These are phyloP conservation scores for Dipodascopsis tothii DNA, from an alignment of 805 yeast genomes.

Conservation along the genomic window DNA sequence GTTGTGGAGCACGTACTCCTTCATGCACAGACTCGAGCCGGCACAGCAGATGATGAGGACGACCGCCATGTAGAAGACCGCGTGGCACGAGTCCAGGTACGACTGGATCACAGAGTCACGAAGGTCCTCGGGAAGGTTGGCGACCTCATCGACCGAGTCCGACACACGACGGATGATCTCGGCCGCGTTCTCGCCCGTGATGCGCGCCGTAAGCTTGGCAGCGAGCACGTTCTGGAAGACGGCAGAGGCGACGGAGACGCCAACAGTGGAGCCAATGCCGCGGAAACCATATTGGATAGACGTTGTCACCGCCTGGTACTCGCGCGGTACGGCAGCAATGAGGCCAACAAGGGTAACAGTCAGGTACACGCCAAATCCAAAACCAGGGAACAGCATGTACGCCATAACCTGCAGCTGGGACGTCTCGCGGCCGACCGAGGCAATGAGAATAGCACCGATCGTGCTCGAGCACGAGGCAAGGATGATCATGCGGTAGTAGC, in stretches of 20 bases:
- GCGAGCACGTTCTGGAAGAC: conserved; percentile 43
- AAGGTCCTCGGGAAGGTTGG: conserved; percentile 9
- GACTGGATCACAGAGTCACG: conserved; percentile 7
- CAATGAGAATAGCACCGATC: conserved; percentile 10
- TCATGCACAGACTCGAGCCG: conserved; percentile 15
- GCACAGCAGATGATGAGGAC: conserved; percentile 11
- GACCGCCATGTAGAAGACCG: conserved; percentile 13
- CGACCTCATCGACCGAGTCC: conserved; percentile 14
- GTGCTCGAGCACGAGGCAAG: conserved; percentile 12
- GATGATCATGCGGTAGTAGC: conserved; percentile 19
- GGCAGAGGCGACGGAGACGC: conserved; percentile 53
- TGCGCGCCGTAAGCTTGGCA: conserved; percentile 17
- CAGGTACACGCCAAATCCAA: conserved; percentile 48
- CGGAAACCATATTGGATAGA: conserved; percentile 68
- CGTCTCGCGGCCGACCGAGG: conserved; percentile 14
- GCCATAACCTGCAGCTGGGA: conserved; percentile 7
- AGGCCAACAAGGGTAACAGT: conserved; percentile 56
- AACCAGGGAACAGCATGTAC: conserved; percentile 43
- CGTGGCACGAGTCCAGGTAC: conserved; percentile 13
- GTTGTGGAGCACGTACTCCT: conserved; percentile 17
- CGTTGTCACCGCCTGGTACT: conserved; percentile 63
- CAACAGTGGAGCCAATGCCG: conserved; percentile 62
- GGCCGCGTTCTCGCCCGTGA: conserved; percentile 20
- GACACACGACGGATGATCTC: conserved; percentile 12
- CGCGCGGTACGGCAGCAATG: conserved; percentile 53